These are phyloP conservation scores for Candida golubevii DNA, from an alignment of 805 yeast genomes.

Conservation along the genomic window DNA sequence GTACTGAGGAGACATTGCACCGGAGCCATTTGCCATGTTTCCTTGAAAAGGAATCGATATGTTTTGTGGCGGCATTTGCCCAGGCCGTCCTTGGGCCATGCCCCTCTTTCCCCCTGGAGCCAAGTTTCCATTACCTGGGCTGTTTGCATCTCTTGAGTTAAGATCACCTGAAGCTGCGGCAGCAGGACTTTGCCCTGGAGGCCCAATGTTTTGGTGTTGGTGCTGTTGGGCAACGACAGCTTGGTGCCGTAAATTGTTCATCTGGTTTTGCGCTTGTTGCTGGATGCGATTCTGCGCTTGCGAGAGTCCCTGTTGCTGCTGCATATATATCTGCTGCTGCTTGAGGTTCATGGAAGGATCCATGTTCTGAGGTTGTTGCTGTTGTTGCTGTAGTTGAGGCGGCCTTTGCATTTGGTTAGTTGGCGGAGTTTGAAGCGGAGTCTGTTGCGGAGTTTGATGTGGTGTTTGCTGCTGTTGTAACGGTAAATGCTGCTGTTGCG, in stretches of 20 bases:
- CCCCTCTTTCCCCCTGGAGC: constrained; percentile 1
- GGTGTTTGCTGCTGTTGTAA: constrained; percentile 10
- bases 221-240: constrained; percentile 29
- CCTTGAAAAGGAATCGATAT: neutral
- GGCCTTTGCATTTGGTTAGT: constrained; percentile 5
- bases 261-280: constrained; percentile 47
- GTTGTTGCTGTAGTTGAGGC: neutral
- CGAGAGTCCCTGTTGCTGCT: constrained; percentile 13
- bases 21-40: neutral
- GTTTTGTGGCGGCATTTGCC: constrained; percentile 3
- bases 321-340: constrained; percentile 31
- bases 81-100: constrained; percentile 6
- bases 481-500: constrained; percentile 7
- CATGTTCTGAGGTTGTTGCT: constrained; percentile 5
- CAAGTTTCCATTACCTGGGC: constrained; percentile 8
- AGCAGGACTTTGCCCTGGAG: constrained; percentile 8
- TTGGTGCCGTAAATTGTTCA: constrained; percentile 48
- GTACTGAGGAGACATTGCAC: constrained; percentile 2
- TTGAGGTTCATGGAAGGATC: constrained; percentile 13
- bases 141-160: constrained; percentile 4
- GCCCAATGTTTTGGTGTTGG: neutral
- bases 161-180: constrained; percentile 9
- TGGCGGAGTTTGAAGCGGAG: constrained; percentile 9
- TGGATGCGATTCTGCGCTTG: constrained; percentile 33
- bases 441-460: constrained; percentile 9